Evolutionary conservation across 768 basidiomycete species (phyloP).

Genomic region (Rhodotorula sphaerocarpa): DNA sequence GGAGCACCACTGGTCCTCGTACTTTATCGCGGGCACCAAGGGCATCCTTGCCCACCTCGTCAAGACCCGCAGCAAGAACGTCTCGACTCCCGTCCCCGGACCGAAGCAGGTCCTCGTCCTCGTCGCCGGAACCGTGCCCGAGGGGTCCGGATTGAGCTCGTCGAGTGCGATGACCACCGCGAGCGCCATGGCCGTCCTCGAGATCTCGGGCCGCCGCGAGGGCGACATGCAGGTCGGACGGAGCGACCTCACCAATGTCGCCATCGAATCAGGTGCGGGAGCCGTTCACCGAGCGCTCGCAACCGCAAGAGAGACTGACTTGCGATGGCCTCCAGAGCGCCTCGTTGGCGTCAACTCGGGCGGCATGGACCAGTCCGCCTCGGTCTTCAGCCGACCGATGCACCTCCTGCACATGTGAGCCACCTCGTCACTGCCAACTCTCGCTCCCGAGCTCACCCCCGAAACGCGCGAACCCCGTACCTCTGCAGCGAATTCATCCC

Average conservation of each 20-base stretch:
- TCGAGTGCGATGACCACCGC: constrained; percentile 87
- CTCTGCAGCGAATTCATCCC: constrained; percentile 77
- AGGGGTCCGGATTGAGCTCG: constrained; percentile 43
- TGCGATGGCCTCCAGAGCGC: no score
- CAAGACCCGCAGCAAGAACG: not conserved
- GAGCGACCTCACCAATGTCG: constrained; percentile 65
- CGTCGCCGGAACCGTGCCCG: constrained; percentile 54
- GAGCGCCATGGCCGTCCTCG: constrained; percentile 67
- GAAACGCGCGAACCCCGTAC: not conserved
- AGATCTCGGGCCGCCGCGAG: constrained; percentile 55
- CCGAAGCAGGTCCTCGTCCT: constrained; percentile 25
- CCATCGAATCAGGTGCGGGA: constrained; percentile 78
- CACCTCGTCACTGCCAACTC: not conserved
- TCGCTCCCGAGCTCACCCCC: not conserved
- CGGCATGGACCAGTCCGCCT: constrained; percentile 81
- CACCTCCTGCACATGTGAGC: constrained; percentile 49
- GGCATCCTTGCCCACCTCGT: constrained; percentile 26
- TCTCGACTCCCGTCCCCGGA: not conserved
- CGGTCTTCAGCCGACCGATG: constrained; percentile 62
- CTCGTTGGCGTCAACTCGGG: constrained; percentile 43
- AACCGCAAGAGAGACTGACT: no score
- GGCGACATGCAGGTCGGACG: constrained; percentile 55
- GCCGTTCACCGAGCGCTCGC: no score
- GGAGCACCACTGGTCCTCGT: constrained; percentile 35
- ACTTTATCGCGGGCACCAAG: constrained; percentile 36